Base-by-base conservation (phyloP, 495 filamentous ascomycete species). In the Aspergillus funiculosus region DNA sequence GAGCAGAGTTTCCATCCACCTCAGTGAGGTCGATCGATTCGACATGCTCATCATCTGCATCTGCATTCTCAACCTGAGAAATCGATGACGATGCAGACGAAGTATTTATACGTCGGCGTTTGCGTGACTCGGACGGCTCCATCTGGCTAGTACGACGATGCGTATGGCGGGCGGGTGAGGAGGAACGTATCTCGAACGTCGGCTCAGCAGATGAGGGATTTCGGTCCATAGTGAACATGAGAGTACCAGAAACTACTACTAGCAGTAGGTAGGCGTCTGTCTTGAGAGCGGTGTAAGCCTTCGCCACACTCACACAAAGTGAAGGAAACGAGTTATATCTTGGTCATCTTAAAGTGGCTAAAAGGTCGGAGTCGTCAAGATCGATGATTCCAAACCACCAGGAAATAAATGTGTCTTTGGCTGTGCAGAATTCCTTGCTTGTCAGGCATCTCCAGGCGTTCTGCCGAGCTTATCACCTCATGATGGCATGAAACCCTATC, bases 21-120 rank as follows among this genome's bases (percentile, higher is more conserved):
- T 82, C 75, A 5, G 76, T 76, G 17, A 83, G 60, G 63, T 91
- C 84, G n/a, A 85, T 68, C 4, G 75, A 56, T 43, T 80, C 35
- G 37, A 31, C n/a, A 8, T 38, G 19, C n/a, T 46, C 30, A 11
- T 36, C n/a, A 8, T 38, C 14, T 17, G 42, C 30, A 11, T 36
- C 27, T 38, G 18, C 44, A 39, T 7, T 48, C 46, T 52, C 48
- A 4, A n/a, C 3, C 3, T 24, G 30, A 1, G 32, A 24, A 17
- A 11, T 15, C 0, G 40, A 32, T 19, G 41, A 36, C 6, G 37
- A 41, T 9, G 15, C 19, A 10, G 8, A 29, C 8, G 30, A 49
- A 37, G 42, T 30, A 37, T 55, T 61, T 13, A 60, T 14, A n/a
- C 63, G 68, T 24, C 52, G 66, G 0, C 61, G 59, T 41, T 66